A percentile compares a stretch with the other conserved stretches of the same genome.
Evolutionary conservation across 1,139 yeast genomes (phyloP).

Genomic region (Petasospora fabianii): DNA sequence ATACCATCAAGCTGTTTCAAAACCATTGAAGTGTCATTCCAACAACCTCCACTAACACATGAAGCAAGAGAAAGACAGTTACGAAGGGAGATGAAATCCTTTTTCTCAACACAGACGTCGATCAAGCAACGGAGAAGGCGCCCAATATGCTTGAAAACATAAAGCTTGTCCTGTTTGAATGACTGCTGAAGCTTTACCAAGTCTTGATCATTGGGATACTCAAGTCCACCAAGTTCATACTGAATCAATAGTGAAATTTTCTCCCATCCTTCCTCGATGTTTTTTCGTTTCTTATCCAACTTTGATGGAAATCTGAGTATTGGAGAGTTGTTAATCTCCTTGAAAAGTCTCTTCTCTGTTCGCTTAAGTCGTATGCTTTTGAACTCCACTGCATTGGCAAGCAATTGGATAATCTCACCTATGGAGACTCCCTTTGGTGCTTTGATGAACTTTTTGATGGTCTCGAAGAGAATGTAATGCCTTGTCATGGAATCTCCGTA

Average conservation of each 20-base stretch:
- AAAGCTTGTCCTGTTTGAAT: conserved; percentile 40
- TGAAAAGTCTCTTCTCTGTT: conserved; percentile 41
- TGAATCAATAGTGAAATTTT: conserved; percentile 41
- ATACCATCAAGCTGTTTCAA: conserved; percentile 44
- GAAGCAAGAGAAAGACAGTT: conserved; percentile 36
- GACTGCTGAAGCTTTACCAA: conserved; percentile 36
- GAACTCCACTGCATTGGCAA: conserved; percentile 40
- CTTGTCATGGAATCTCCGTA: conserved; percentile 45
- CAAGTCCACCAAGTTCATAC: conserved; percentile 45
- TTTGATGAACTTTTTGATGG: conserved; percentile 36
- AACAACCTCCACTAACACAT: conserved; percentile 40
- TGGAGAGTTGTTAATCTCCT: conserved; percentile 38
- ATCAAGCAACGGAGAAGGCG: conserved; percentile 41
- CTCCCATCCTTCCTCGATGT: conserved; percentile 27
- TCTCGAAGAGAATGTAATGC: conserved; percentile 41
- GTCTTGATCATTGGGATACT: conserved; percentile 40
- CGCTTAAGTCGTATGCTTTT: conserved; percentile 36
- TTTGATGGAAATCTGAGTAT: conserved; percentile 30
- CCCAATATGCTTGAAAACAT: conserved; percentile 37
- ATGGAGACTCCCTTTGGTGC: conserved; percentile 19
- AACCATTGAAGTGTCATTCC: conserved; percentile 45
- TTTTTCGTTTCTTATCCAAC: conserved; percentile 19
- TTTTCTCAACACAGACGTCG: conserved; percentile 39
- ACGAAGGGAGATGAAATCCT: conserved; percentile 38
- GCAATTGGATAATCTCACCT: conserved; percentile 28